A percentile compares a stretch with the other conserved stretches of the same genome.
These are phyloP conservation scores for Pyracantha coccinea DNA, from an alignment of 331 rosid species.

Conservation along the genomic window DNA sequence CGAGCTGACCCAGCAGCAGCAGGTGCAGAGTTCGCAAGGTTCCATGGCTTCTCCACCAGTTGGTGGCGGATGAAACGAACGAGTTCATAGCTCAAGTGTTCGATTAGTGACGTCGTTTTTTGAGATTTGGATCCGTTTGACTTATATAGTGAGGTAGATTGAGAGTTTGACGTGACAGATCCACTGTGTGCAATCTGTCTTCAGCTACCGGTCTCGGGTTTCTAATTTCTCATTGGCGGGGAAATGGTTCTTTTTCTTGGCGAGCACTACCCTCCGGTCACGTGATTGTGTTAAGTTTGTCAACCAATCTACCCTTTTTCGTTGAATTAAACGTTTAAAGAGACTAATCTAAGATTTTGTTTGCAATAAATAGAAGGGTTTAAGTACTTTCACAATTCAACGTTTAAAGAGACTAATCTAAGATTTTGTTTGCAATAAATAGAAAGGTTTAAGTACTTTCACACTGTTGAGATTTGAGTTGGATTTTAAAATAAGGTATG, in stretches of 20 bases:
- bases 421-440: no score
- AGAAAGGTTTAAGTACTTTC: no score
- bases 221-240: background rate
- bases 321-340: no score
- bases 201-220: constrained; percentile 24
- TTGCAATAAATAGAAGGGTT: no score
- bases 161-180: background rate
- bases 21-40: constrained; percentile 19
- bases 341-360: no score
- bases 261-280: background rate
- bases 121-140: background rate
- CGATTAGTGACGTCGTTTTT: background rate
- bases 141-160: background rate
- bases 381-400: no score
- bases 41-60: constrained; percentile 25
- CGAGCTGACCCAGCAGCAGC: constrained; percentile 47
- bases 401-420: no score
- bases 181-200: no score
- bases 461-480: no score
- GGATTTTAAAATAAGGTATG: no score
- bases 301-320: background rate
- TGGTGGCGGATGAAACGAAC: background rate
- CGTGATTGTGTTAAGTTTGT: background rate
- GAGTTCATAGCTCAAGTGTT: constrained; percentile 16
- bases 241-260: background rate